Conservation (phyloP, 768 basidiomycete species). For the Leccinellum albellum region DNA sequence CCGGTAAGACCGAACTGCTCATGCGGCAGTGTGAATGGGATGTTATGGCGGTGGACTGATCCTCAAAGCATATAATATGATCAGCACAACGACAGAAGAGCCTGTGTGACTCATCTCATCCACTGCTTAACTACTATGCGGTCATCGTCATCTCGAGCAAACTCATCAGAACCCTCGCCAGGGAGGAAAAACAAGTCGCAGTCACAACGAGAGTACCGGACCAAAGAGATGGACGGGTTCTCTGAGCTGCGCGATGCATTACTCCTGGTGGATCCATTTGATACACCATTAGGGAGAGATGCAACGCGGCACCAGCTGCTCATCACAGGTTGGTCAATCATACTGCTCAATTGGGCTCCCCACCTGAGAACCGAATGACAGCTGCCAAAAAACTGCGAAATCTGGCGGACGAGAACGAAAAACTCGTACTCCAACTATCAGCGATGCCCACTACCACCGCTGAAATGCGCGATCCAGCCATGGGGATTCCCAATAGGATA, state of each 20-base stretch:
- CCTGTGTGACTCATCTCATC: conserved; percentile 10
- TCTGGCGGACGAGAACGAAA: conserved; percentile 25
- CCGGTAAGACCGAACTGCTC: neutral
- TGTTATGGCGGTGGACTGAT: conserved; percentile 1
- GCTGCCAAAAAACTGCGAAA: conserved; percentile 50
- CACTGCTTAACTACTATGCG: conserved; percentile 12
- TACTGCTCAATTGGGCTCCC: neutral
- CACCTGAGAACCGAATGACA: conserved; percentile 5
- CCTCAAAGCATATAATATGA: conserved; percentile 15
- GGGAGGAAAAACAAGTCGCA: conserved; percentile 22
- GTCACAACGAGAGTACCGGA: conserved; percentile 29
- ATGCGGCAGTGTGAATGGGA: neutral
- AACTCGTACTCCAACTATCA: conserved; percentile 13
- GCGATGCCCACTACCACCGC: conserved; percentile 2
- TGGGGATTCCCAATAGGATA: neutral
- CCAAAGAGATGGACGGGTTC: conserved; percentile 30
- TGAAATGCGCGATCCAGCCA: neutral
- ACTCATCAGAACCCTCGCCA: conserved; percentile 2
- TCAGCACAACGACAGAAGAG: neutral
- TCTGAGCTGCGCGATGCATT: conserved; percentile 27
- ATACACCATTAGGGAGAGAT: conserved; percentile 21
- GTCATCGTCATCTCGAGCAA: conserved; percentile 8
- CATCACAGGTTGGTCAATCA: conserved; percentile 16
- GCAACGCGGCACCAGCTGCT: conserved; percentile 31
- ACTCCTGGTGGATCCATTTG: conserved; percentile 24